Evolutionary conservation across 495 filamentous ascomycete genomes (phyloP), one percentile per base, ranked within the genome.

Genomic region (Neurospora cerealis): DNA sequence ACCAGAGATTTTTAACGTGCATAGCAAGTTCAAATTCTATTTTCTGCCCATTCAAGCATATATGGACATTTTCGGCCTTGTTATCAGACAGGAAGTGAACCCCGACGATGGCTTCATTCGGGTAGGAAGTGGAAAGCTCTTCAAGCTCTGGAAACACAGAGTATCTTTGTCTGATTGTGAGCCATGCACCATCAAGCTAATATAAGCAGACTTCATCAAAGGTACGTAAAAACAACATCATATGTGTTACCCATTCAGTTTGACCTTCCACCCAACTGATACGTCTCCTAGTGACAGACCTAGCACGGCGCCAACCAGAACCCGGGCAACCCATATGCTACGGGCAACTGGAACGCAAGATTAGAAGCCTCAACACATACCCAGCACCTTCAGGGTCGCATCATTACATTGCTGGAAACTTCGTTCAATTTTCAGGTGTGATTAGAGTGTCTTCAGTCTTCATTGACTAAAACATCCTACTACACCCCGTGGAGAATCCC

Each of bases 41-140:
- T 48, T 48, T 21, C n/a, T 48, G 10, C 3, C 9, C 3, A 11
- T 21, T 46, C 3, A 46, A 0, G n/a, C 0, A 0, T 19, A n/a
- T n/a, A 4, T 0, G 0, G 7, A n/a, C n/a, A 21, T 0, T n/a
- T 7, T 3, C 9, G 44, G n/a, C 11, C 9, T 28, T 7, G 0
- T 48, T 48, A n/a, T 21, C n/a, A 60, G 48, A 60, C 0, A 28
- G 48, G 48, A 5, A 7, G 5, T 15, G 10, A 32, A 60, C 11
- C 24, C 48, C 48, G 48, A 24, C 11, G 21, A 60, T 60, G 24
- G 21, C 4, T 60, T 28, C 15, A 28, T 5, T 17, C 48, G 48
- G 6, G 11, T 60, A n/a, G 44, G 44, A 9, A 11, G 0, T 15
- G 48, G 21, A 6, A 15, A 0, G 24, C 0, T 28, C 24, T 28